phyloP scores from a whole-genome alignment of 2,329 filamentous ascomycete species.

The Domatiomyces catenatus region DNA sequence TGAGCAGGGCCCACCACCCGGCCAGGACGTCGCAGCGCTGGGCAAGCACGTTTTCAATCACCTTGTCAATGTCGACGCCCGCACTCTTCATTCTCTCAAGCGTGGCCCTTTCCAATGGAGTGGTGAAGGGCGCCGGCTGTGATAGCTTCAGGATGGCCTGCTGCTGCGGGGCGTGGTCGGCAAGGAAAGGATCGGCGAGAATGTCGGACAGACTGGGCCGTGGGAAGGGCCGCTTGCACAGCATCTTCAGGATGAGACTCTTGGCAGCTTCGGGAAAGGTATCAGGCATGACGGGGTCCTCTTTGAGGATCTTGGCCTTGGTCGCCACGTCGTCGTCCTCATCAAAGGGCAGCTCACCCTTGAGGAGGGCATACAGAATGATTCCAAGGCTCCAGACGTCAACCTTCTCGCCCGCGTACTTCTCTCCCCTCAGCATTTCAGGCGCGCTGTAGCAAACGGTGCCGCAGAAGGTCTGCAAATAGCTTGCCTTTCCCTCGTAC shows the following conservation, averaged over 20 bases:
- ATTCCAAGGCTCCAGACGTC: slow-evolving; percentile 97
- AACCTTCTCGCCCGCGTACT: slow-evolving; percentile 94
- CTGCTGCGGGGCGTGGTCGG: slow-evolving; percentile 74
- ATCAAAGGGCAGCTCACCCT: slow-evolving; percentile 78
- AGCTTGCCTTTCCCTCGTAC: slow-evolving; percentile 87
- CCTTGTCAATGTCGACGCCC: slow-evolving; percentile 82
- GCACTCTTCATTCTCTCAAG: slow-evolving; percentile 84
- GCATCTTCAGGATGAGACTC: slow-evolving; percentile 58
- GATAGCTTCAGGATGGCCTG: slow-evolving; percentile 75
- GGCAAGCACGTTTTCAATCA: slow-evolving; percentile 84
- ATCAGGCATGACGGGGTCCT: slow-evolving; percentile 74
- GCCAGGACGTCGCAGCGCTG: slow-evolving; percentile 80
- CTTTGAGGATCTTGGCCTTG: slow-evolving; percentile 65
- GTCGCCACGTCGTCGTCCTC: slow-evolving; percentile 79
- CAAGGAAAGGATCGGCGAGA: slow-evolving; percentile 70
- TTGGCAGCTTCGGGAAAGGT: slow-evolving; percentile 64
- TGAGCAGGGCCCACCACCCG: slow-evolving; percentile 88
- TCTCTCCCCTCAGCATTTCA: slow-evolving; percentile 96
- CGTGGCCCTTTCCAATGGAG: slow-evolving; percentile 74
- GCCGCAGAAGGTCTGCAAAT: slow-evolving; percentile 92
- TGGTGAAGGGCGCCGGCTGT: slow-evolving; percentile 68
- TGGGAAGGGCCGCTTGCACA: slow-evolving; percentile 78
- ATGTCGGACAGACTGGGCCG: slow-evolving; percentile 74
- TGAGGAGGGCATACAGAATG: slow-evolving; percentile 70
- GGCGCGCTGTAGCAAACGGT: slow-evolving; percentile 96